A percentile compares a stretch with the other conserved stretches of the same genome.
Evolutionary conservation across 23 red algal genomes (phyloP).

Genomic region (Porphyridium purpureum): DNA sequence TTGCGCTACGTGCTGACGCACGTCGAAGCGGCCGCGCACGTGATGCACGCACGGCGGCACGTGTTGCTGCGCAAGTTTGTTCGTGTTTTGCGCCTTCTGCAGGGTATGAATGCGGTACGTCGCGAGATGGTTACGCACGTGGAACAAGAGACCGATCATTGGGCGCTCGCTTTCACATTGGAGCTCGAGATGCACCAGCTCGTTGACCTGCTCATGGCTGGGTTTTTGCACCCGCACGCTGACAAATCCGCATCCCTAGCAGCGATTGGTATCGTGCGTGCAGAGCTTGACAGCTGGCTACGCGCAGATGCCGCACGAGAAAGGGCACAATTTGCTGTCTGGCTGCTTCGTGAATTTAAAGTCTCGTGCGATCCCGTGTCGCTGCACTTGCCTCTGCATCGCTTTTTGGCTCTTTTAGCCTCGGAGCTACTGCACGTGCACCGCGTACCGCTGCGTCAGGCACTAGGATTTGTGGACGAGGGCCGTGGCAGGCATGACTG

Average conservation of each 20-base stretch:
- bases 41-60: conserved; percentile 13
- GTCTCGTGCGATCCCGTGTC: conserved; percentile 26
- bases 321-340: no score
- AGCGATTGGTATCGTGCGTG: conserved; percentile 9
- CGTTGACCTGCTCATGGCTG: conserved; percentile 28
- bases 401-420: conserved; percentile 40
- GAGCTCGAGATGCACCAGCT: conserved; percentile 43
- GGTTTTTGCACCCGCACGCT: conserved; percentile 9
- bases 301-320: conserved; percentile 1
- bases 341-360: no score
- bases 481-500: not conserved
- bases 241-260: not conserved
- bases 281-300: conserved; percentile 22
- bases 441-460: not conserved
- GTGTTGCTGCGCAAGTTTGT: conserved; percentile 32
- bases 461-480: not conserved
- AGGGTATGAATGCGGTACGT: conserved; percentile 29
- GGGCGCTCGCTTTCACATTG: conserved; percentile 16
- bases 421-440: conserved; percentile 24
- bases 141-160: conserved; percentile 11
- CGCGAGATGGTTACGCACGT: conserved; percentile 27
- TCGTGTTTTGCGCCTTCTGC: conserved; percentile 23
- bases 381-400: conserved; percentile 53
- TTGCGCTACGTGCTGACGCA: conserved; percentile 64
- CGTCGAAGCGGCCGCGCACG: conserved; percentile 23